Percentiles rank a stretch among this genome's conserved stretches.
These are phyloP conservation scores for Diaporthe capsici DNA, from an alignment of 2,329 filamentous ascomycete species.

Conservation along the genomic window DNA sequence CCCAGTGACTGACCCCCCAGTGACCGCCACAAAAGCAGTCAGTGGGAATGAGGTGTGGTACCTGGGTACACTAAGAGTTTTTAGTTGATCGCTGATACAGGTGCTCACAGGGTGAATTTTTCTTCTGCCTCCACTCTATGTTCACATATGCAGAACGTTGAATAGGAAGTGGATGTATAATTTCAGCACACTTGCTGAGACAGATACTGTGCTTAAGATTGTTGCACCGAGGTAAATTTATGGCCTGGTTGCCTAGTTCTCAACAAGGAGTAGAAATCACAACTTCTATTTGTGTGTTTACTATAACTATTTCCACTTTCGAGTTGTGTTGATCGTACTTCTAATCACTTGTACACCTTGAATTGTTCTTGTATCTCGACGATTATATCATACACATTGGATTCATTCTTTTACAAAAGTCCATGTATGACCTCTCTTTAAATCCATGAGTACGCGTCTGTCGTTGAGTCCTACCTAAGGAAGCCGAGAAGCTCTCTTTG, in stretches of 20 bases:
- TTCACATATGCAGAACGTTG: neutral
- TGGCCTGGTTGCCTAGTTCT: too few relatives aligned
- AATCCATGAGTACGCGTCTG: too few relatives aligned
- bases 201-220: neutral
- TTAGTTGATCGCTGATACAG: neutral
- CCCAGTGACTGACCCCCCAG: too few relatives aligned
- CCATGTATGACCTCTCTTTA: too few relatives aligned
- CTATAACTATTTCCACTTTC: neutral
- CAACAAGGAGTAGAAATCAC: neutral
- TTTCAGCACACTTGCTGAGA: neutral
- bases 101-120: neutral
- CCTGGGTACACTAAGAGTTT: neutral
- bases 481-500: neutral
- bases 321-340: neutral
- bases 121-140: neutral
- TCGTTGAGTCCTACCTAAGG: too few relatives aligned
- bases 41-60: too few relatives aligned
- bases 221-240: neutral
- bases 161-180: neutral
- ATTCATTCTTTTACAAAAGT: too few relatives aligned
- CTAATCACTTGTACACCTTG: neutral
- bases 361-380: too few relatives aligned
- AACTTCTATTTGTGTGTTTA: neutral
- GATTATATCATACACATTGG: too few relatives aligned
- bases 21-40: too few relatives aligned